phyloP scores from a whole-genome alignment of 78 protist species.

The Dictyostelium citrinum region DNA sequence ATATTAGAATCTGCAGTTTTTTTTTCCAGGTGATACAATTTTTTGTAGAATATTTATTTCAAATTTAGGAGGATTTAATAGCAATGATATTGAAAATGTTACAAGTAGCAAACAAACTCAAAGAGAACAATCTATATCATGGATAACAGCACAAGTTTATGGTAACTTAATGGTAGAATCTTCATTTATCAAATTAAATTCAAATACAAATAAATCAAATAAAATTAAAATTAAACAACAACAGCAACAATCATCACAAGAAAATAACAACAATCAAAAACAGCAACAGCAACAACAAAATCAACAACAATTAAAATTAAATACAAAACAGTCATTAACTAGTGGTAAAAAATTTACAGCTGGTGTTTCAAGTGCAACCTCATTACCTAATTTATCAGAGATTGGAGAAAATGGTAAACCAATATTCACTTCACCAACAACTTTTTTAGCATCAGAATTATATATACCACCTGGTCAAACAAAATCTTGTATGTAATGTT shows the following conservation, averaged over 20 bases:
- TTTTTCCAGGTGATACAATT: constrained; percentile 71
- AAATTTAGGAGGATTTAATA: constrained; percentile 4
- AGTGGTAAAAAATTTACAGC: not conserved
- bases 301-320: not conserved
- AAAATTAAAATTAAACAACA: not conserved
- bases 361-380: constrained; percentile 57
- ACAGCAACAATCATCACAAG: not conserved
- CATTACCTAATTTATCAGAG: constrained; percentile 57
- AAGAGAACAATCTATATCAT: constrained; percentile 5
- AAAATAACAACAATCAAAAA: not conserved
- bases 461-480: constrained; percentile 61
- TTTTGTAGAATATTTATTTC: constrained; percentile 61
- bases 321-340: not conserved
- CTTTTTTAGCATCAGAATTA: constrained; percentile 60
- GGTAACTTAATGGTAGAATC: constrained; percentile 57
- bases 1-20: constrained; percentile 70
- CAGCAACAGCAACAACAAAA: not conserved
- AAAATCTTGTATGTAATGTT: constrained; percentile 26
- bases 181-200: constrained; percentile 10
- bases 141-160: constrained; percentile 72
- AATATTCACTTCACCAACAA: constrained; percentile 69
- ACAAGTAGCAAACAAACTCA: not conserved
- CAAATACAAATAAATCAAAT: not conserved
- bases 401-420: constrained; percentile 41
- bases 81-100: not conserved